Base-by-base conservation (phyloP, 371 early-diverging fungal species). In the Circinella minor region DNA sequence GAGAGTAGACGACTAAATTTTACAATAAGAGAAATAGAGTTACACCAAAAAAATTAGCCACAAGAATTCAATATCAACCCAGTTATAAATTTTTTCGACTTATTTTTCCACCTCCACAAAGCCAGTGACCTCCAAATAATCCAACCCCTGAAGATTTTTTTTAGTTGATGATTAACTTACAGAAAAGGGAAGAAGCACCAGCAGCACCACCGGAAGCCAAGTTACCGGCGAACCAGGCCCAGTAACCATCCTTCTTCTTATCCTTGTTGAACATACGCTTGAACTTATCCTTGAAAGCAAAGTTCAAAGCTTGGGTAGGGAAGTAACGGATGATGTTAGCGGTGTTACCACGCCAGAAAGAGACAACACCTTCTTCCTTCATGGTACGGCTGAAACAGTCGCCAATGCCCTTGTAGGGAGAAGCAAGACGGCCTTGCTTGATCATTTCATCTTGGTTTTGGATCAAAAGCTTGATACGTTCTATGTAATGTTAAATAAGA, bases 261-360 rank as follows among this genome's bases (percentile, higher is more conserved):
- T 89, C 78, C 75, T 79, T 83, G 81, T 84, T 84, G 86, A 93
- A 92, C 86, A 91, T 83, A 70, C 88, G 84, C 89, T 92, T 92
- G 89, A 92, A 89, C 82, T 86, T 85, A 76, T 94, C 93, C 81
- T 89, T 91, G 87, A 90, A 93, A 61, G 93, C 93, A 77, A 94
- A 90, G 88, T 91, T 92, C 80, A 93, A 80, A 73, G 92, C 93
- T 79, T 93, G 94, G 74, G 92, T 92, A 61, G 94, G 94, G 88
- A 93, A 92, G 88, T 93, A 93, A 83, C 94, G 93, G 82, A 93
- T 84, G 72, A 92, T 90, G 85, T 93, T 94, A 76, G 90, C 89
- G 66, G 85, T 80, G 88, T 94, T 95, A 70, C 94, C 93, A 75
- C 94, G 83, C 94, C 94, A 93, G 79, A 93, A 79, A 43, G 91